Conservation (phyloP, 169 alveolate genomes). For the Plasmodium gonderi region DNA sequence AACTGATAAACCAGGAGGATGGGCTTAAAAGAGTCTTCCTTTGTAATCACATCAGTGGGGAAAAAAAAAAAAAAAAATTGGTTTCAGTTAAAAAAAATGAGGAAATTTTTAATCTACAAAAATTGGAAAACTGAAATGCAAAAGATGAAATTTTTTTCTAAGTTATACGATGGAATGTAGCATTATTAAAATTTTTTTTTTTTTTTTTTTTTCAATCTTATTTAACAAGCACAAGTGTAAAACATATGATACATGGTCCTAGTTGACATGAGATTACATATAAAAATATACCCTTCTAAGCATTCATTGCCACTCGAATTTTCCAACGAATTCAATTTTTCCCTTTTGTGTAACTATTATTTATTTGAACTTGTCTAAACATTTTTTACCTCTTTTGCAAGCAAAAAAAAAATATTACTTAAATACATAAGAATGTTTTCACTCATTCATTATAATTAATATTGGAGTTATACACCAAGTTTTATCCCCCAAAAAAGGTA, state of each 20-base stretch:
- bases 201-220: not conserved
- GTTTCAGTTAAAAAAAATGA: not conserved
- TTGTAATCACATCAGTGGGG: not conserved
- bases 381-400: too few species aligned
- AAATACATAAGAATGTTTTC: too few species aligned
- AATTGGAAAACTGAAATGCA: not conserved
- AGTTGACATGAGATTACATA: not conserved
- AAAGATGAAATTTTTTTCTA: too few species aligned
- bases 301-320: not conserved
- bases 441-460: too few species aligned
- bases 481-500: too few species aligned
- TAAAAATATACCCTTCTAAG: not conserved
- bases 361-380: too few species aligned
- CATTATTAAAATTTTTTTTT: not conserved
- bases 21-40: not conserved
- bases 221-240: not conserved
- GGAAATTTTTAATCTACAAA: not conserved
- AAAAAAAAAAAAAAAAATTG: not conserved
- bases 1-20: not conserved
- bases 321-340: not conserved
- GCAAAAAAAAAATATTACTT: too few species aligned
- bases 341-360: not conserved
- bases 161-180: not conserved
- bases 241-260: not conserved
- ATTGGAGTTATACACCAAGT: too few species aligned